These are phyloP conservation scores for Ajuga chamaepitys DNA, from an alignment of 257 asterid species.

Conservation along the genomic window DNA sequence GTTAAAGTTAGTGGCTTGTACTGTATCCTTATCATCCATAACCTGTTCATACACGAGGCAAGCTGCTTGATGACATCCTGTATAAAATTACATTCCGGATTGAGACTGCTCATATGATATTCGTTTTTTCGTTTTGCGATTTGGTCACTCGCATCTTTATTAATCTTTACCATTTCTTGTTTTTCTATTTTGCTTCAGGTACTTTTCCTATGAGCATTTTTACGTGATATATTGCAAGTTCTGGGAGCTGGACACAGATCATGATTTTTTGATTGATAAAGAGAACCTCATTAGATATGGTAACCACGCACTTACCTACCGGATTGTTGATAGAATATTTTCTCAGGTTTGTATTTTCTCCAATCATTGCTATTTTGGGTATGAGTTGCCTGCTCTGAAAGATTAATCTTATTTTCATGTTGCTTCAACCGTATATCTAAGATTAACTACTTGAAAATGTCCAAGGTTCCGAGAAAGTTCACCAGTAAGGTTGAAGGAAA, in stretches of 20 bases:
- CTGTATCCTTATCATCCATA: background rate
- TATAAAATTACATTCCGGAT: background rate
- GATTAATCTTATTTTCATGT: conserved; percentile 6
- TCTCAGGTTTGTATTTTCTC: conserved; percentile 74
- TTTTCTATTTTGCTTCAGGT: conserved; percentile 48
- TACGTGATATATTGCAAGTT: conserved; percentile 99
- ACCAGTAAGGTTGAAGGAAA: conserved; percentile 97
- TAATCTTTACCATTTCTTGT: background rate
- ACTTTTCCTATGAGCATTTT: conserved; percentile 97
- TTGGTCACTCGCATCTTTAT: background rate
- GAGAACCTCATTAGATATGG: conserved; percentile 98
- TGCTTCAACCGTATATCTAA: conserved; percentile 9
- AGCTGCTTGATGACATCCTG: background rate
- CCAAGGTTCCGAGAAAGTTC: conserved; percentile 93
- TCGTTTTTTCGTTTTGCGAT: background rate
- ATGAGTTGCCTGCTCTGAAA: conserved; percentile 17
- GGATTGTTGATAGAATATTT: conserved; percentile 97
- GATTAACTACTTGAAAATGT: conserved; percentile 23
- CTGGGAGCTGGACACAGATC: conserved; percentile 99
- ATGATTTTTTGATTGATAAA: conserved; percentile 94
- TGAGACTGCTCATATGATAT: background rate
- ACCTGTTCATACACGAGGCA: background rate
- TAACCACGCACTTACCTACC: conserved; percentile 96
- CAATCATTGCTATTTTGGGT: conserved; percentile 12
- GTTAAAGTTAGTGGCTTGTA: background rate